Evolutionary conservation across 495 filamentous ascomycete genomes (phyloP).

Genomic region (Aspergillus carlsbadensis): DNA sequence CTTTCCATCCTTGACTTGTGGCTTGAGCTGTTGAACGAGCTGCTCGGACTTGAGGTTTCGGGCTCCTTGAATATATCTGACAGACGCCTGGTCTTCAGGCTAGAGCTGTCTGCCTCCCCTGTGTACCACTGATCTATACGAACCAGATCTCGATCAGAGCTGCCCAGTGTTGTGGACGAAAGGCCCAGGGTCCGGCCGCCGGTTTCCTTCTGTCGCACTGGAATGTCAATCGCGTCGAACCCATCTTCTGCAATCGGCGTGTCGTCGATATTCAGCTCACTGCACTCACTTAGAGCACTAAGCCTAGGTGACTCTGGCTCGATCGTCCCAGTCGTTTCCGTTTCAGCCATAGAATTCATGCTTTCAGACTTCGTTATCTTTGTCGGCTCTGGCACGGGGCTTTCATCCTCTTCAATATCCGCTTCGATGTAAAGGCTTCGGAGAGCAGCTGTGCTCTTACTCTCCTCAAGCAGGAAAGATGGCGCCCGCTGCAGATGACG

Average conservation of each 20-base stretch:
- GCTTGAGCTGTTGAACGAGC: slow-evolving; percentile 24
- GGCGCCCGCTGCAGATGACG: slow-evolving; percentile 53
- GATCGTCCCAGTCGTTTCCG: slow-evolving; percentile 22
- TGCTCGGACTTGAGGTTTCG: slow-evolving; percentile 18
- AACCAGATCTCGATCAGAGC: slow-evolving; percentile 20
- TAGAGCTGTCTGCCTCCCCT: slow-evolving; percentile 21
- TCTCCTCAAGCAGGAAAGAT: slow-evolving; percentile 64
- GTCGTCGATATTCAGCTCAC: slow-evolving; percentile 67
- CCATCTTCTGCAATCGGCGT: slow-evolving; percentile 18
- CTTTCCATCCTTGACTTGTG: slow-evolving; percentile 30
- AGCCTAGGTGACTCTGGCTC: slow-evolving; percentile 60
- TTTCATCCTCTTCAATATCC: slow-evolving; percentile 46
- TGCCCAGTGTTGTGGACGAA: slow-evolving; percentile 13
- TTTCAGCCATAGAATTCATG: slow-evolving; percentile 34
- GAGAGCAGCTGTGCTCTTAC: slow-evolving; percentile 61
- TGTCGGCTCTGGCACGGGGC: slow-evolving; percentile 29
- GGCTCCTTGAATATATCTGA: slow-evolving; percentile 21
- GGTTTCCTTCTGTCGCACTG: slow-evolving; percentile 26
- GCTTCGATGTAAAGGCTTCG: slow-evolving; percentile 60
- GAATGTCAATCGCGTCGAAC: slow-evolving; percentile 35
- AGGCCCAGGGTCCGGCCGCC: slow-evolving; percentile 19
- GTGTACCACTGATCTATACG: slow-evolving; percentile 33
- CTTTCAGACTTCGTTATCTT: slow-evolving; percentile 40
- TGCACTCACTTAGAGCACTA: slow-evolving; percentile 78
- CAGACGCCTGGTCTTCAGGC: slow-evolving; percentile 17